Conservation (phyloP, 805 yeast species). For the Yamadazyma sp. region DNA sequence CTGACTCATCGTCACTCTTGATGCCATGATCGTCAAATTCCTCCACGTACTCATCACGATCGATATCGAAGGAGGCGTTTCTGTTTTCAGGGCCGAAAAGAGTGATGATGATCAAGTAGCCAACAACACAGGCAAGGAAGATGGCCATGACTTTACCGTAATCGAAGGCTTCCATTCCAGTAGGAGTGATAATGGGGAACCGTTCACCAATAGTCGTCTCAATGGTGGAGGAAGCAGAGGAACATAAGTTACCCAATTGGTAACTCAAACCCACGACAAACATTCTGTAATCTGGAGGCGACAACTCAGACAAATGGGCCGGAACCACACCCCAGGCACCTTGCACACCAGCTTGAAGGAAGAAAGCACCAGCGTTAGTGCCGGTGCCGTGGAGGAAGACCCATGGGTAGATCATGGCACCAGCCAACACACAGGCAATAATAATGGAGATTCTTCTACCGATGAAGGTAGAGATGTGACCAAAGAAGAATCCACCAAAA, state of each 20-base stretch:
- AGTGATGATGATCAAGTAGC: slow-evolving; percentile 47
- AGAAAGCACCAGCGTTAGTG: slow-evolving; percentile 59
- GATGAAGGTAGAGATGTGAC: slow-evolving; percentile 35
- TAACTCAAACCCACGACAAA: slow-evolving; percentile 64
- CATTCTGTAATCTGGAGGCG: slow-evolving; percentile 62
- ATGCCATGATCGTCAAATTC: slow-evolving; percentile 12
- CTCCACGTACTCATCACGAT: slow-evolving; percentile 16
- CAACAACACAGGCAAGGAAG: slow-evolving; percentile 64
- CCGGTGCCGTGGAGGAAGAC: slow-evolving; percentile 34
- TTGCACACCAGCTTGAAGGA: slow-evolving; percentile 62
- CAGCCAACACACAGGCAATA: slow-evolving; percentile 32
- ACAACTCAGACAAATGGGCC: slow-evolving; percentile 58
- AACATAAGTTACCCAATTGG: slow-evolving; percentile 67
- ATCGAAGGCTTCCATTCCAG: slow-evolving; percentile 32
- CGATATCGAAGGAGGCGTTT: slow-evolving; percentile 23
- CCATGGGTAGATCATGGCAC: slow-evolving; percentile 44
- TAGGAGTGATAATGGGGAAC: slow-evolving; percentile 37
- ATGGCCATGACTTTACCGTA: slow-evolving; percentile 66
- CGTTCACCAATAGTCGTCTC: slow-evolving; percentile 61
- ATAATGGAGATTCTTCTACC: slow-evolving; percentile 39
- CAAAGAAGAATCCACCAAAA: slow-evolving; percentile 46
- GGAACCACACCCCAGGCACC: slow-evolving; percentile 74
- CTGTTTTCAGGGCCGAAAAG: slow-evolving; percentile 62
- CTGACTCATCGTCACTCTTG: slow-evolving; percentile 12
- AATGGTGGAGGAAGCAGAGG: slow-evolving; percentile 68